phyloP scores from a whole-genome alignment of 495 filamentous ascomycete species.

The Neurospora pannonica region DNA sequence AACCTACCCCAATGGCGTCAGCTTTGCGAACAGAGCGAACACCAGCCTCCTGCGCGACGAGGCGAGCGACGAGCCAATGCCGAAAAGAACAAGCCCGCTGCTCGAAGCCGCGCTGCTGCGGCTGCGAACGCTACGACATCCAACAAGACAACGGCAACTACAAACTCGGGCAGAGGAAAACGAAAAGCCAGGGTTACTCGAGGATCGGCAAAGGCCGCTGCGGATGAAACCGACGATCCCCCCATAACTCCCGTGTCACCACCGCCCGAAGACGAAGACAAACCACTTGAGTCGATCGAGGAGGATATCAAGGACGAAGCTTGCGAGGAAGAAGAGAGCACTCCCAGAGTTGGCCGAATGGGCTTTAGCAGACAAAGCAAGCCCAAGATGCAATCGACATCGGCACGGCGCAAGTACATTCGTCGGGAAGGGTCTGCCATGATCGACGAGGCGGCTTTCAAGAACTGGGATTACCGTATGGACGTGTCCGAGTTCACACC shows the following conservation, averaged over 20 bases:
- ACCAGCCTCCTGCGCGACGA: conserved; percentile 89
- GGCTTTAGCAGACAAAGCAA: conserved; percentile 31
- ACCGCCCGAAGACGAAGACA: conserved; percentile 28
- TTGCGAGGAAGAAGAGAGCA: conserved; percentile 27
- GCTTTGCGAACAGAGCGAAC: conserved; percentile 82
- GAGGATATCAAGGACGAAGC: conserved; percentile 38
- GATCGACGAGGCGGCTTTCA: conserved; percentile 79
- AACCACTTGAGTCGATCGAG: conserved; percentile 35
- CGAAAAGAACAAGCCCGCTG: conserved; percentile 42
- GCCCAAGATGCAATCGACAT: conserved; percentile 42
- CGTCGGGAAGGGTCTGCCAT: conserved; percentile 60
- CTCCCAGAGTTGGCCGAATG: conserved; percentile 30
- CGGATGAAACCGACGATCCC: conserved; percentile 20
- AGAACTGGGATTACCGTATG: conserved; percentile 80
- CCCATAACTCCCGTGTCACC: conserved; percentile 49
- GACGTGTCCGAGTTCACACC: conserved; percentile 77
- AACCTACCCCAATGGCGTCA: conserved; percentile 93
- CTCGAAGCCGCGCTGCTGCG: conserved; percentile 21
- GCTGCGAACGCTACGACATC: conserved; percentile 11
- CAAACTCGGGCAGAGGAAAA: conserved; percentile 26
- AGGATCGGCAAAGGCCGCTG: conserved; percentile 14
- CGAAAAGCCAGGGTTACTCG: conserved; percentile 15
- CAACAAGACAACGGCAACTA: conserved; percentile 4
- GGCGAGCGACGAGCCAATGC: conserved; percentile 79
- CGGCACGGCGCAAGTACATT: conserved; percentile 70